A percentile compares a stretch with the other conserved stretches of the same genome.
Evolutionary conservation across 768 basidiomycete genomes (phyloP).

Genomic region (Russula brevipes): DNA sequence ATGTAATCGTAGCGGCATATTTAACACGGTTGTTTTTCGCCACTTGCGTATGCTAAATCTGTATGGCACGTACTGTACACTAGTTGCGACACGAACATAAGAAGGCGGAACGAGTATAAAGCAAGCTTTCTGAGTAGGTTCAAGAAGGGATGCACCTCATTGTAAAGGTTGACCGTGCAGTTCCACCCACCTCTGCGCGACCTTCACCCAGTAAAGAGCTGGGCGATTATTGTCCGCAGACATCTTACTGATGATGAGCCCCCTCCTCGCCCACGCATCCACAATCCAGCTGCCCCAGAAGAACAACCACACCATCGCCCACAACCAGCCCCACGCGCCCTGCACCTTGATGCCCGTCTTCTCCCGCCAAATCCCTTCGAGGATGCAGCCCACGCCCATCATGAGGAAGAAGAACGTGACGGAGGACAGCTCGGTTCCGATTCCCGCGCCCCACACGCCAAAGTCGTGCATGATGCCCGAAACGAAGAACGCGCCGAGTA

Average conservation of each 20-base stretch:
- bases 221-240: conserved; percentile 10
- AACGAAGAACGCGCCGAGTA: conserved; percentile 23
- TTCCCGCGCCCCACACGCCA: conserved; percentile 19
- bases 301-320: conserved; percentile 20
- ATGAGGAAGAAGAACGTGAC: conserved; percentile 24
- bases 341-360: conserved; percentile 18
- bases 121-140: too few species aligned
- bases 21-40: background rate
- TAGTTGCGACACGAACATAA: background rate
- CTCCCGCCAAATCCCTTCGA: conserved; percentile 16
- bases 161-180: conserved; percentile 17
- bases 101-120: background rate
- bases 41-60: background rate
- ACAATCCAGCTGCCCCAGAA: conserved; percentile 20
- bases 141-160: background rate
- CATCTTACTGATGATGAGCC: conserved; percentile 22
- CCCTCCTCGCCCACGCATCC: conserved; percentile 22
- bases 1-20: too few species aligned
- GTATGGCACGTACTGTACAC: background rate
- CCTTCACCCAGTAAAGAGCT: conserved; percentile 21
- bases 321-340: conserved; percentile 20
- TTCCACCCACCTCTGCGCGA: conserved; percentile 22
- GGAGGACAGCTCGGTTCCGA: conserved; percentile 11
- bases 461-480: conserved; percentile 25
- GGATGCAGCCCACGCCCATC: conserved; percentile 18